Evolutionary conservation across 805 yeast species (phyloP).

Genomic region (Suhomyces xylopsoci): DNA sequence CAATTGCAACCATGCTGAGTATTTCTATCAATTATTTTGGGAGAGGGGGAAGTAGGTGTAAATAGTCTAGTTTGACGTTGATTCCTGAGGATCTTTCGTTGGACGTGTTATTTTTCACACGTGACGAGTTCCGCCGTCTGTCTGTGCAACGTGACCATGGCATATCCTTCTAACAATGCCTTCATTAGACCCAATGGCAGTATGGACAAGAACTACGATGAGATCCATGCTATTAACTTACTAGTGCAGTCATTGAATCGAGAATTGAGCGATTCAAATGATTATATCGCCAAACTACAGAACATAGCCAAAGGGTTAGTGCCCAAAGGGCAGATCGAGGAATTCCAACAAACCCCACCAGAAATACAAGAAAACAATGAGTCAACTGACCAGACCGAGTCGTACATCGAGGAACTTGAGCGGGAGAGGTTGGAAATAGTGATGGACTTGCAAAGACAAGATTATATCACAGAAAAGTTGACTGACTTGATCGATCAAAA

Average conservation of each 20-base stretch:
- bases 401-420: conserved; percentile 18
- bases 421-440: conserved; percentile 27
- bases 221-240: conserved; percentile 13
- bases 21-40: not conserved
- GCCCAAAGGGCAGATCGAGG: conserved; percentile 14
- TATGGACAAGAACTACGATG: conserved; percentile 21
- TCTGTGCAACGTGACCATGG: not conserved
- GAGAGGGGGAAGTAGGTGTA: not conserved
- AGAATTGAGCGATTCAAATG: conserved; percentile 18
- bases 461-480: conserved; percentile 29
- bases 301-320: conserved; percentile 17
- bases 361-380: not conserved
- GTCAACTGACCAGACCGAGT: not conserved
- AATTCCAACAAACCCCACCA: conserved; percentile 3
- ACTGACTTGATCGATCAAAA: conserved; percentile 31
- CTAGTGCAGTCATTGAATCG: conserved; percentile 17
- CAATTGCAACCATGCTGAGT: conserved; percentile 66
- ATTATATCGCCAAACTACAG: conserved; percentile 18
- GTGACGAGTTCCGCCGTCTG: not conserved
- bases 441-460: conserved; percentile 41
- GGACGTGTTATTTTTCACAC: not conserved
- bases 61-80: not conserved
- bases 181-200: not conserved
- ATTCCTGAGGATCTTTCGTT: not conserved
- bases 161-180: not conserved